Conservation (phyloP, 1,284 basidiomycete species). For the Sanguinoderma infundibulare region DNA sequence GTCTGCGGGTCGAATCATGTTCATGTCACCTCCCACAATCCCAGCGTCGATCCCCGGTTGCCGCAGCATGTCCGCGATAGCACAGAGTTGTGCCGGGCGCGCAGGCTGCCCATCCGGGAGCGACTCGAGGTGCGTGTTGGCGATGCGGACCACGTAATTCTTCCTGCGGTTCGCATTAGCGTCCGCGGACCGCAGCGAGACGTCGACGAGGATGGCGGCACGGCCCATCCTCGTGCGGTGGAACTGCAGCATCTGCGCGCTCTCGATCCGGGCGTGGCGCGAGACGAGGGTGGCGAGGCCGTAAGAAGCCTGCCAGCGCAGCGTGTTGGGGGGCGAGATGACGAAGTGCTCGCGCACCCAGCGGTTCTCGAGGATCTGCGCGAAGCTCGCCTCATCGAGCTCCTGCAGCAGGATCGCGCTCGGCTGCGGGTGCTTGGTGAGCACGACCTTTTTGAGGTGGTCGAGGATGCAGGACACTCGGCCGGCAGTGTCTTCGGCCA, state of each 20-base stretch:
- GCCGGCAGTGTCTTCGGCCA: constrained; percentile 37
- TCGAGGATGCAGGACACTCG: constrained; percentile 54
- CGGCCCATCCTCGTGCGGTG: constrained; percentile 52
- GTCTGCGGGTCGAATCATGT: constrained; percentile 56
- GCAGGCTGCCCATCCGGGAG: constrained; percentile 45
- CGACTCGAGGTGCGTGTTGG: constrained; percentile 76
- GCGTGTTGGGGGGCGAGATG: constrained; percentile 53
- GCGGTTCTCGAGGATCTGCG: constrained; percentile 49
- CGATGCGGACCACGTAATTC: constrained; percentile 49
- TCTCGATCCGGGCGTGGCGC: constrained; percentile 51
- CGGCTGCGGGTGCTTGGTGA: constrained; percentile 52
- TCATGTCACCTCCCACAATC: constrained; percentile 73
- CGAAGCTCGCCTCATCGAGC: constrained; percentile 49
- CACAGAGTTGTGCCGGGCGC: constrained; percentile 56
- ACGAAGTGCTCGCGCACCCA: constrained; percentile 68
- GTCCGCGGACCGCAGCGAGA: constrained; percentile 47
- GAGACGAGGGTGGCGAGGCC: constrained; percentile 71
- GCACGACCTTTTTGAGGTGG: constrained; percentile 54
- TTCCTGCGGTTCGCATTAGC: not conserved
- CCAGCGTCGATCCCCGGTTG: constrained; percentile 54
- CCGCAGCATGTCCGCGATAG: constrained; percentile 52
- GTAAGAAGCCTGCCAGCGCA: constrained; percentile 59
- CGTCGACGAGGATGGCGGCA: constrained; percentile 60
- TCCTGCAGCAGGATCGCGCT: constrained; percentile 72
- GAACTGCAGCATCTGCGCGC: constrained; percentile 52